Evolutionary conservation across 495 filamentous ascomycete species (phyloP).

Genomic region (Aspergillus avenaceus): DNA sequence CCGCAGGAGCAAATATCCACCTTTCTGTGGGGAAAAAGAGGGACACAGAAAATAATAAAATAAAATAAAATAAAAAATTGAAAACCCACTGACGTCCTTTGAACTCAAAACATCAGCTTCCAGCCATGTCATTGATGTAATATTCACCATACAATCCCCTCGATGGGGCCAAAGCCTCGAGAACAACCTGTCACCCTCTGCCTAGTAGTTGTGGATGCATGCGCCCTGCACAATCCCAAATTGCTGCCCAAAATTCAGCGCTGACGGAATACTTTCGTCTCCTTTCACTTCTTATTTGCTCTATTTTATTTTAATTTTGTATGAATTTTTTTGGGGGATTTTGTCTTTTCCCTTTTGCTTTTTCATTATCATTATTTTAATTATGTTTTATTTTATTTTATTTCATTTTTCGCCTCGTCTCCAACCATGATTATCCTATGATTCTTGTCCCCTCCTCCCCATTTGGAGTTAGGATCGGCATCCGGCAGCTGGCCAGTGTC

Average conservation of each 20-base stretch:
- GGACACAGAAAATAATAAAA: too few species aligned
- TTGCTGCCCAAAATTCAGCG: constrained; percentile 35
- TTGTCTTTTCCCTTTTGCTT: too few species aligned
- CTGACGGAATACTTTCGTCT: constrained; percentile 10
- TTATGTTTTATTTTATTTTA: too few species aligned
- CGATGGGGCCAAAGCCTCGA: constrained; percentile 13
- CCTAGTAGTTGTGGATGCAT: constrained; percentile 19
- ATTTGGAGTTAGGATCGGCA: constrained; percentile 20
- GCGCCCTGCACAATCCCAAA: constrained; percentile 26
- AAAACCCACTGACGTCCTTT: constrained; percentile 1
- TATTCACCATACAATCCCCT: too few species aligned
- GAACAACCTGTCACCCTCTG: constrained; percentile 9
- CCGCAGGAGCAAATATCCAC: constrained; percentile 9
- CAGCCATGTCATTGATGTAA: constrained; percentile 9
- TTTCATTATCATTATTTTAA: too few species aligned
- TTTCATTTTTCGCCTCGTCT: too few species aligned
- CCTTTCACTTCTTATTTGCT: constrained; percentile 15
- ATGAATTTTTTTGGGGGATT: too few species aligned
- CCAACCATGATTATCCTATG: constrained; percentile 14
- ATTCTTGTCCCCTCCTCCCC: constrained; percentile 15
- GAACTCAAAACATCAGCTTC: constrained; percentile 3
- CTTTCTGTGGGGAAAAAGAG: constrained; percentile 5
- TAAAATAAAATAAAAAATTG: too few species aligned
- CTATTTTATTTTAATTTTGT: too few species aligned
- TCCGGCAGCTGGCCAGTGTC: constrained; percentile 21